A percentile compares a stretch with the other conserved stretches of the same genome.
Evolutionary conservation across 75 land plant species (phyloP).

Genomic region (Azolla pinnata): DNA sequence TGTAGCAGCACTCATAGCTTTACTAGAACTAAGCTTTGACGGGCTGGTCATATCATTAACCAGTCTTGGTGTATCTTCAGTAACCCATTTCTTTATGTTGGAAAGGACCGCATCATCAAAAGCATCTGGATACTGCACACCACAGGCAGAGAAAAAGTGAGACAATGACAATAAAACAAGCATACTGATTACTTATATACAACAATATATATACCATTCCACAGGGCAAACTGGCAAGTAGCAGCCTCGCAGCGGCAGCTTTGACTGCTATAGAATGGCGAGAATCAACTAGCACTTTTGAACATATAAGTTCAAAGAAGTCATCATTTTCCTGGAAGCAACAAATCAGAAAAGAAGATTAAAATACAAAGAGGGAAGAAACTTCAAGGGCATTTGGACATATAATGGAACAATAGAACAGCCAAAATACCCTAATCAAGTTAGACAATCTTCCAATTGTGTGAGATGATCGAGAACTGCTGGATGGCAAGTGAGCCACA

Average conservation of each 20-base stretch:
- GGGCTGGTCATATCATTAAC: constrained; percentile 22
- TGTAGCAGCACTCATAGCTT: constrained; percentile 4
- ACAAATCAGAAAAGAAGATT: background rate
- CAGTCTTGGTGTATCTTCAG: constrained; percentile 39
- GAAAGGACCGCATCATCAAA: constrained; percentile 76
- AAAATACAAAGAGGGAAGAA: background rate
- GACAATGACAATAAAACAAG: background rate
- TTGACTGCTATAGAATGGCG: constrained; percentile 53
- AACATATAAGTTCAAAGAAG: constrained; percentile 77
- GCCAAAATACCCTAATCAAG: constrained; percentile 75
- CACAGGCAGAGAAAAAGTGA: background rate
- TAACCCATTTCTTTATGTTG: constrained; percentile 68
- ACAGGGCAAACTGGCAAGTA: constrained; percentile 60
- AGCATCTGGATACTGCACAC: constrained; percentile 80
- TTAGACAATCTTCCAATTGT: constrained; percentile 59
- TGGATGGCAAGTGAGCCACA: constrained; percentile 36
- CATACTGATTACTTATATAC: background rate
- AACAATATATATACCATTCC: constrained; percentile 49
- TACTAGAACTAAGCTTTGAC: constrained; percentile 18
- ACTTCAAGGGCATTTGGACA: no score
- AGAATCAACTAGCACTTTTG: constrained; percentile 53
- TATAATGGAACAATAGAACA: no score
- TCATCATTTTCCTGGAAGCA: constrained; percentile 86
- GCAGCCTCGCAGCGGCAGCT: constrained; percentile 80
- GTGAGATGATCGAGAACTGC: constrained; percentile 60